A percentile compares a stretch with the other conserved stretches of the same genome.
Evolutionary conservation across 2,329 filamentous ascomycete species (phyloP).

Genomic region (Xylariaceae sp.): DNA sequence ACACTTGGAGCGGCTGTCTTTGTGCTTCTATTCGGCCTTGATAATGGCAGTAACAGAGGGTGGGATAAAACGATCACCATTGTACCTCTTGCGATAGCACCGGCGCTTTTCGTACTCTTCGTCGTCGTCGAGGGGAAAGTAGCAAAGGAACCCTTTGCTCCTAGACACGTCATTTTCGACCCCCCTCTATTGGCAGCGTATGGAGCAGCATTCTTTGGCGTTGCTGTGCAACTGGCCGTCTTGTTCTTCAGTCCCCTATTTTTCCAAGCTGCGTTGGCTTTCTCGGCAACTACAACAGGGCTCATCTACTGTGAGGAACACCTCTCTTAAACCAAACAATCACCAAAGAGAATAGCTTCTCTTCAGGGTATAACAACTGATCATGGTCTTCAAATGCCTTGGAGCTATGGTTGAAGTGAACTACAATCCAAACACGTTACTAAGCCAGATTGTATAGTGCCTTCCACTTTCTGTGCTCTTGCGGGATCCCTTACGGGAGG

Average conservation of each 20-base stretch:
- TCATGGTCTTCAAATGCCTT: no score
- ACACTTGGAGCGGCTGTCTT: slow-evolving; percentile 63
- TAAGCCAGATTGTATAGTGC: slow-evolving; percentile 53
- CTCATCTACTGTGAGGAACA: no score
- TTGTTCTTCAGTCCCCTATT: slow-evolving; percentile 75
- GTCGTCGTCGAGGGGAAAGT: slow-evolving; percentile 64
- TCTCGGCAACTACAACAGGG: slow-evolving; percentile 61
- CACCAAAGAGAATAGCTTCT: no score
- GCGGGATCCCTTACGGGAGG: slow-evolving; percentile 62
- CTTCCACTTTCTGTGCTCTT: slow-evolving; percentile 60
- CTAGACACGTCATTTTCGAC: slow-evolving; percentile 68
- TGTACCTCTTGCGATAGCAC: slow-evolving; percentile 50
- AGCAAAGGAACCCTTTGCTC: slow-evolving; percentile 69
- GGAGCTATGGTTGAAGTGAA: no score
- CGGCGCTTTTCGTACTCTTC: slow-evolving; percentile 62
- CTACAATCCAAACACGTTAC: no score
- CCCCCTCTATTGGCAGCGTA: slow-evolving; percentile 64
- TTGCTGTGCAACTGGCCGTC: slow-evolving; percentile 52
- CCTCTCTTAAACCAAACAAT: no score
- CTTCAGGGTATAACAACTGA: no score
- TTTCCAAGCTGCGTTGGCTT: slow-evolving; percentile 67
- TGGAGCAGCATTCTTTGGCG: slow-evolving; percentile 67
- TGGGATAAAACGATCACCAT: slow-evolving; percentile 61
- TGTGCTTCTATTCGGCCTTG: slow-evolving; percentile 63
- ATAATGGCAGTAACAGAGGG: slow-evolving; percentile 67